These are phyloP conservation scores for Cutaneotrichosporon arboriforme DNA, from an alignment of 1,284 basidiomycete genomes.

Conservation along the genomic window DNA sequence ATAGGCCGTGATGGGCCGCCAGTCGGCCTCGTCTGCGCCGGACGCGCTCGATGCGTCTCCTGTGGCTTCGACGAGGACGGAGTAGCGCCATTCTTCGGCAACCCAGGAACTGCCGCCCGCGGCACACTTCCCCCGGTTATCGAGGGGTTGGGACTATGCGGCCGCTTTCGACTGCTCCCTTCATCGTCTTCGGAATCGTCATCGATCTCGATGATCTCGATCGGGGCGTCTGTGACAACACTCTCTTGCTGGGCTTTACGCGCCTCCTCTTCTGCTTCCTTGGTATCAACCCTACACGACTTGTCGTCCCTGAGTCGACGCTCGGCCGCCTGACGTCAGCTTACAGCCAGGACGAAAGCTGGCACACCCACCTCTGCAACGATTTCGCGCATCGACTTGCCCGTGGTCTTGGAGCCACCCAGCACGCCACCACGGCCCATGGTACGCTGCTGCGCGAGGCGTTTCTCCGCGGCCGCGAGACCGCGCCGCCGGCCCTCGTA, in stretches of 20 bases:
- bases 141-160: too few species aligned
- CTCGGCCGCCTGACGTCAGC: slow-evolving; percentile 65
- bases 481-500: slow-evolving; percentile 62
- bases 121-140: too few species aligned
- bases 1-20: too few species aligned
- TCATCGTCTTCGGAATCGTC: neutral
- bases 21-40: too few species aligned
- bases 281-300: slow-evolving; percentile 53
- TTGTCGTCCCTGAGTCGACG: slow-evolving; percentile 65
- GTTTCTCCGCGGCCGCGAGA: slow-evolving; percentile 69
- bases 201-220: slow-evolving; percentile 34
- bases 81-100: too few species aligned
- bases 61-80: too few species aligned
- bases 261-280: slow-evolving; percentile 61
- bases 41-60: too few species aligned
- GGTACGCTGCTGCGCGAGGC: slow-evolving; percentile 52
- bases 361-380: slow-evolving; percentile 61
- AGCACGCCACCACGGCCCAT: slow-evolving; percentile 55
- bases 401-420: slow-evolving; percentile 39
- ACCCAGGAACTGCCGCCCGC: too few species aligned
- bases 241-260: slow-evolving; percentile 64
- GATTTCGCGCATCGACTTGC: slow-evolving; percentile 62
- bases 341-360: neutral
- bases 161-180: too few species aligned
- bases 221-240: slow-evolving; percentile 57